phyloP scores from a whole-genome alignment of 768 basidiomycete species.

The Harrya chromipes region DNA sequence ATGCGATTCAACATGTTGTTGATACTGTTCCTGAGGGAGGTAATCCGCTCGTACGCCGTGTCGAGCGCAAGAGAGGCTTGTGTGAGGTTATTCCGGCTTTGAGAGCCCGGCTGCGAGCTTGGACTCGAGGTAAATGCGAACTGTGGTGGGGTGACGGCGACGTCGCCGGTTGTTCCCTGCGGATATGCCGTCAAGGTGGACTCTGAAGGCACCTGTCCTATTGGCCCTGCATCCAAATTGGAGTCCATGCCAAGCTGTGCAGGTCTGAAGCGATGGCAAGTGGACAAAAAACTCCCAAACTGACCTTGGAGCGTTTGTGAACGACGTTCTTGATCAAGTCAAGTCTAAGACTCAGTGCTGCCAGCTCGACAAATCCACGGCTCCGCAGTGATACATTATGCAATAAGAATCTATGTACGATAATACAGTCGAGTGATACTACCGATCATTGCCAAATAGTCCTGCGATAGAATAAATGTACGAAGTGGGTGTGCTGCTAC shows the following conservation, averaged over 20 bases:
- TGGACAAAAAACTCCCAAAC: neutral
- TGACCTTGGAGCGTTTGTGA: neutral
- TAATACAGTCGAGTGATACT: constrained; percentile 4
- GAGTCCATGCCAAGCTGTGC: constrained; percentile 20
- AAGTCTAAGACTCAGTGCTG: too few species aligned
- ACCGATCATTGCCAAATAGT: constrained; percentile 8
- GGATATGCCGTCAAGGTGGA: constrained; percentile 11
- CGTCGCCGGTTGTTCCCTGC: constrained; percentile 12
- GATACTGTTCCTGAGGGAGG: constrained; percentile 51
- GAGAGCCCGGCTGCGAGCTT: constrained; percentile 10
- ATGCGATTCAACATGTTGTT: constrained; percentile 40
- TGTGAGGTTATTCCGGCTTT: constrained; percentile 40
- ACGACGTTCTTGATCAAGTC: too few species aligned
- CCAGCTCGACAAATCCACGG: neutral
- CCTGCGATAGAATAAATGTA: constrained; percentile 1
- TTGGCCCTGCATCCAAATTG: constrained; percentile 4
- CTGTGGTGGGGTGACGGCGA: constrained; percentile 3
- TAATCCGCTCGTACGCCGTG: constrained; percentile 52
- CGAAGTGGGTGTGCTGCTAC: neutral
- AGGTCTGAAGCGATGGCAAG: neutral
- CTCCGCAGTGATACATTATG: constrained; percentile 9
- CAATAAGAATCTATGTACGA: constrained; percentile 6
- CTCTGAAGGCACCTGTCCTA: constrained; percentile 13
- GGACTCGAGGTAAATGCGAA: constrained; percentile 7
- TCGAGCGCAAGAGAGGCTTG: constrained; percentile 54